Conservation (phyloP, 768 basidiomycete species). For the Psilocybe cubensis region DNA sequence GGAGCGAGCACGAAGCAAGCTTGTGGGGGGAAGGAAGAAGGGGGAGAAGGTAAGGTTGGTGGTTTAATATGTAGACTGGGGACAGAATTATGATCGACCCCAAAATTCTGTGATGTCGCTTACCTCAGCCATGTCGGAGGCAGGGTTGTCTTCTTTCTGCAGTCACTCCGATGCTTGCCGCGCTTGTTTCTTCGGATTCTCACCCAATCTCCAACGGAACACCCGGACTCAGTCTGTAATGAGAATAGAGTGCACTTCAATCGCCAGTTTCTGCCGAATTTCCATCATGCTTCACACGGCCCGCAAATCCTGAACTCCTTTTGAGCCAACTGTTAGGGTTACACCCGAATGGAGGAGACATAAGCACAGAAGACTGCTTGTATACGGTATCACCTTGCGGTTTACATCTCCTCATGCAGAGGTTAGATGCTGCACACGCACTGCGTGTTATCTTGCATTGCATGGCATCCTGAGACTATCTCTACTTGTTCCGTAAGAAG, state of each 20-base stretch:
- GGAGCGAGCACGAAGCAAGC: slow-evolving; percentile 18
- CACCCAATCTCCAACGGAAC: not conserved
- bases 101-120: slow-evolving; percentile 42
- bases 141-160: slow-evolving; percentile 12
- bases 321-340: not conserved
- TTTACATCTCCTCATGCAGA: not conserved
- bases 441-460: not conserved
- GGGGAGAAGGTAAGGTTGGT: slow-evolving; percentile 13
- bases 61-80: slow-evolving; percentile 38
- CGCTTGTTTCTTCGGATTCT: slow-evolving; percentile 6
- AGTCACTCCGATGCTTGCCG: slow-evolving; percentile 6
- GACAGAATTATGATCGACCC: slow-evolving; percentile 46
- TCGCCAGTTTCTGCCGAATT: not conserved
- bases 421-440: not conserved
- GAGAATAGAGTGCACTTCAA: not conserved
- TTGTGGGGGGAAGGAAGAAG: slow-evolving; percentile 17
- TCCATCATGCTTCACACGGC: not conserved
- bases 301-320: not conserved
- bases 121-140: slow-evolving; percentile 31
- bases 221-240: slow-evolving; percentile 1
- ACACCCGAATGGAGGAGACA: not conserved
- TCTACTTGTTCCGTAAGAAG: not conserved
- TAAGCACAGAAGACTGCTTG: not conserved
- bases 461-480: not conserved
- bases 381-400: not conserved